Evolutionary conservation across 345 rosid species (phyloP).

Genomic region (Salix exigua): DNA sequence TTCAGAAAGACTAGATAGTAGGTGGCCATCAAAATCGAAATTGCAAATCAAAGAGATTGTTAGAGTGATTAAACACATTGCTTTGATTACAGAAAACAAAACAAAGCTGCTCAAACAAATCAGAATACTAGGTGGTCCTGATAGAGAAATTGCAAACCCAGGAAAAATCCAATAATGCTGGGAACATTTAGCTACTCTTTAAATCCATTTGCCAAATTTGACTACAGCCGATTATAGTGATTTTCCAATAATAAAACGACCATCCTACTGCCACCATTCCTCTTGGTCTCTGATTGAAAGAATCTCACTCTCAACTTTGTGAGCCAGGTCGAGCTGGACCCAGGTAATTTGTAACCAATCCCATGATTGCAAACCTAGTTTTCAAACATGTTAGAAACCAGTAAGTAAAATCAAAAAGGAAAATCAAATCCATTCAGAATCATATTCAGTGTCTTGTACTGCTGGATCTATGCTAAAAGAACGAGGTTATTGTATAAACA

Average conservation of each 20-base stretch:
- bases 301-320: conserved; percentile 35
- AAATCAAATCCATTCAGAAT: not conserved
- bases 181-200: not conserved
- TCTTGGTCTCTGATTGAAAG: not conserved
- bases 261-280: not conserved
- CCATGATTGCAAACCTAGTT: conserved; percentile 96
- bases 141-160: conserved; percentile 1
- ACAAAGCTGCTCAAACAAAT: not conserved
- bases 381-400: not conserved
- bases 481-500: too few relatives aligned
- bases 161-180: not conserved
- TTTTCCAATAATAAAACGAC: not conserved
- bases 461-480: not conserved
- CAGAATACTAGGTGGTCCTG: not conserved
- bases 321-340: conserved; percentile 74
- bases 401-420: not conserved
- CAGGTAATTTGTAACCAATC: conserved; percentile 85
- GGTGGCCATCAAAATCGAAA: too few relatives aligned
- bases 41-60: too few relatives aligned
- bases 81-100: not conserved
- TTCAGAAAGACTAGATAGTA: too few relatives aligned
- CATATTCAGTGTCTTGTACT: not conserved
- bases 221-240: not conserved
- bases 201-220: not conserved
- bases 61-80: too few relatives aligned